Percentiles rank a stretch among this genome's conserved stretches.
Evolutionary conservation across 352 stramenopile species (phyloP).

Genomic region (Elongisporangium undulatum): DNA sequence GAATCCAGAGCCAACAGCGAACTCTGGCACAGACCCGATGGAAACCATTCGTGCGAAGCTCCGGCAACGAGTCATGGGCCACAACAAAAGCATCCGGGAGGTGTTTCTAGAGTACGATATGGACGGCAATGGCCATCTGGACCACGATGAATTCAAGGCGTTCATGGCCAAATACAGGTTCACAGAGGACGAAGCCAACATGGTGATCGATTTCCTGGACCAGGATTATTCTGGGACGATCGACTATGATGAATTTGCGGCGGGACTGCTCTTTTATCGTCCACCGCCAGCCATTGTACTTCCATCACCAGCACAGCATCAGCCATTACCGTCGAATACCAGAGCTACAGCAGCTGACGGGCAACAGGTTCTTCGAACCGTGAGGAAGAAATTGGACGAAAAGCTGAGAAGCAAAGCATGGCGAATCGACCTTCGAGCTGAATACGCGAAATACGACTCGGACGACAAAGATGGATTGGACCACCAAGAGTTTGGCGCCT

Average conservation of each 20-base stretch:
- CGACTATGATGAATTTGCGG: slow-evolving; percentile 72
- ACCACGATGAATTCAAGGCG: slow-evolving; percentile 61
- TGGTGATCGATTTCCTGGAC: slow-evolving; percentile 51
- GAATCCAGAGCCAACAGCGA: slow-evolving; percentile 1
- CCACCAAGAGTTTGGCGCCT: slow-evolving; percentile 54
- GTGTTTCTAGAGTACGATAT: slow-evolving; percentile 66
- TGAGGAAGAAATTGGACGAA: slow-evolving; percentile 20
- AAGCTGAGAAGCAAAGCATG: slow-evolving; percentile 18
- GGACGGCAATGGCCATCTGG: slow-evolving; percentile 51
- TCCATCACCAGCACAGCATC: not conserved
- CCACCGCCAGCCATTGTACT: slow-evolving; percentile 12
- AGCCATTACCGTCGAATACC: not conserved
- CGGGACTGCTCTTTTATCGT: slow-evolving; percentile 60
- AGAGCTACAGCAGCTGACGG: slow-evolving; percentile 1
- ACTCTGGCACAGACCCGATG: slow-evolving; percentile 28
- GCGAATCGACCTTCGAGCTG: slow-evolving; percentile 17
- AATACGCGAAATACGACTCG: slow-evolving; percentile 49
- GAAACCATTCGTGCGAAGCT: slow-evolving; percentile 51
- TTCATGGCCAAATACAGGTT: slow-evolving; percentile 70
- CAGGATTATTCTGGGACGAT: slow-evolving; percentile 55
- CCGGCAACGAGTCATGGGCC: slow-evolving; percentile 55
- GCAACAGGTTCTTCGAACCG: slow-evolving; percentile 15
- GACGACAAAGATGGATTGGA: slow-evolving; percentile 45
- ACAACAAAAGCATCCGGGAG: slow-evolving; percentile 72
- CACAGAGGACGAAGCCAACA: slow-evolving; percentile 29